Evolutionary conservation across 2,329 filamentous ascomycete genomes (phyloP).

Genomic region (Cryphonectria japonica): DNA sequence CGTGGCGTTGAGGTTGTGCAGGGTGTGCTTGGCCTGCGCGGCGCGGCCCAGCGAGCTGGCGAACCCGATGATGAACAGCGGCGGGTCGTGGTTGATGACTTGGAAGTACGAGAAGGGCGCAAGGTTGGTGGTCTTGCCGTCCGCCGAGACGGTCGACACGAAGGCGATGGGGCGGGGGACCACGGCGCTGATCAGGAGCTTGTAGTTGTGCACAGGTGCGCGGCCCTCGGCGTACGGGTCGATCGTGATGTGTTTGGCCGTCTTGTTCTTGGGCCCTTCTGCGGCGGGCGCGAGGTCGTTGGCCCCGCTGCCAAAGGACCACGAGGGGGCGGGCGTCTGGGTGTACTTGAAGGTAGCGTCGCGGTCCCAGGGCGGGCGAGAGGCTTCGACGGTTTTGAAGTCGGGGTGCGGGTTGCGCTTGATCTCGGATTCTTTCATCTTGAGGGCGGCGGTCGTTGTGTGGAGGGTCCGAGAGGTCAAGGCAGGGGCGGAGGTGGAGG

Average conservation of each 20-base stretch:
- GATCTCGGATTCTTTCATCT: conserved; percentile 41
- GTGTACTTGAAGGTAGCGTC: conserved; percentile 56
- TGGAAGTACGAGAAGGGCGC: conserved; percentile 86
- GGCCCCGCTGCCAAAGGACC: conserved; percentile 68
- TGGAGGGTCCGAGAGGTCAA: not conserved
- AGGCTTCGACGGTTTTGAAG: conserved; percentile 73
- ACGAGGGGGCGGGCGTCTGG: conserved; percentile 66
- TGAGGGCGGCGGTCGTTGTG: conserved; percentile 36
- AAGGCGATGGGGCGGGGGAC: conserved; percentile 80
- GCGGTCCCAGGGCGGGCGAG: conserved; percentile 64
- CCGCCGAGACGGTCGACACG: conserved; percentile 57
- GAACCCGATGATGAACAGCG: conserved; percentile 69
- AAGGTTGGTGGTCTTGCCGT: conserved; percentile 72
- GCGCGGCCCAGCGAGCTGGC: conserved; percentile 51
- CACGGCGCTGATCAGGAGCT: conserved; percentile 82
- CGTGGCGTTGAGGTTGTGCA: conserved; percentile 71
- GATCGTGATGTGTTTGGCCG: conserved; percentile 70
- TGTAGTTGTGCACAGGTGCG: conserved; percentile 78
- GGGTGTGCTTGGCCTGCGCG: conserved; percentile 71
- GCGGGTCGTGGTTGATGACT: conserved; percentile 80
- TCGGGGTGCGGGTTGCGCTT: conserved; percentile 73
- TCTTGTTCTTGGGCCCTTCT: conserved; percentile 27
- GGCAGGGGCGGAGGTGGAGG: too few relatives aligned
- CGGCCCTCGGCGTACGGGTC: conserved; percentile 78
- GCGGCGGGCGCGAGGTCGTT: conserved; percentile 51